Conservation (phyloP, 192 early-diverging fungal species). For the Backusella morwellensis region DNA sequence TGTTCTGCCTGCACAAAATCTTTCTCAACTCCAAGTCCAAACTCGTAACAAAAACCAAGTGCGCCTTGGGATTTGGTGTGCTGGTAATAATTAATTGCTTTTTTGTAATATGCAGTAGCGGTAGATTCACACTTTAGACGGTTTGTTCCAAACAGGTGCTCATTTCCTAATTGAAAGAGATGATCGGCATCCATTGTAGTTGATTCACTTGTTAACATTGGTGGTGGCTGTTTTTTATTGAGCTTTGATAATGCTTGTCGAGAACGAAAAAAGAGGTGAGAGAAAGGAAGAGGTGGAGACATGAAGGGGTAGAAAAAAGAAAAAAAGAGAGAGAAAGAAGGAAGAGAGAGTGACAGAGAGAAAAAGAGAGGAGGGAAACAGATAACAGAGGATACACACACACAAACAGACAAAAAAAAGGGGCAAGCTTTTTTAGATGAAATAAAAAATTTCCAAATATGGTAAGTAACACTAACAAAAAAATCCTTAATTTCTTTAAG, state of each 20-base stretch:
- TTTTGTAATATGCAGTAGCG: conserved; percentile 51
- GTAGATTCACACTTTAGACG: conserved; percentile 38
- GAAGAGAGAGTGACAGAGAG: not conserved
- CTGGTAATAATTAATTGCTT: conserved; percentile 42
- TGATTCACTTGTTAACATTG: not conserved
- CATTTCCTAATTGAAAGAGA: conserved; percentile 29
- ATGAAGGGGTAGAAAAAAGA: not conserved
- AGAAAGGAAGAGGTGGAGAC: conserved; percentile 12
- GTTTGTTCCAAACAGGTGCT: conserved; percentile 53
- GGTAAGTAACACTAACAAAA: not conserved
- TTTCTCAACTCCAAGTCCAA: conserved; percentile 67
- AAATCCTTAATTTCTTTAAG: not conserved
- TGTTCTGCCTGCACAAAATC: conserved; percentile 65
- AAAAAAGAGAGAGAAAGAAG: not conserved
- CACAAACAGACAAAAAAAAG: conserved; percentile 1
- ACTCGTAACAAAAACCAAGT: conserved; percentile 82
- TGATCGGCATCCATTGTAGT: not conserved
- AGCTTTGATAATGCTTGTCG: conserved; percentile 11
- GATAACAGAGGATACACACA: not conserved
- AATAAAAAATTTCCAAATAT: conserved; percentile 6
- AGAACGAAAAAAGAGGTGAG: conserved; percentile 14
- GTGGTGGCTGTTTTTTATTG: not conserved
- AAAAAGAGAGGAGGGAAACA: conserved; percentile 1
- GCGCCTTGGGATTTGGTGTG: conserved; percentile 57
- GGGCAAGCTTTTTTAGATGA: not conserved